phyloP scores from a whole-genome alignment of 495 filamentous ascomycete genomes.

The Cercophora scortea region DNA sequence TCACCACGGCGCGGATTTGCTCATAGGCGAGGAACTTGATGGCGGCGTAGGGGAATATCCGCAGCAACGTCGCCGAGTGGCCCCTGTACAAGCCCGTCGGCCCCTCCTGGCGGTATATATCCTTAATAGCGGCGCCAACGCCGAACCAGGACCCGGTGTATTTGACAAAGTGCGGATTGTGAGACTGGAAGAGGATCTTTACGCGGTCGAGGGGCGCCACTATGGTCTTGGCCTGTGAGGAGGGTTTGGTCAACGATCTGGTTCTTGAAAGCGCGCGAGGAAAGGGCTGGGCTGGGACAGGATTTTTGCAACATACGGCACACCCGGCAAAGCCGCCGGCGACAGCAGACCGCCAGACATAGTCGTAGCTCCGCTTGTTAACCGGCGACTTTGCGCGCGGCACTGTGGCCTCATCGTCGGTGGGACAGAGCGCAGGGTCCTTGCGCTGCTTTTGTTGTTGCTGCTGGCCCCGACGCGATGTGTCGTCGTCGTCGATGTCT shows the following conservation, averaged over 20 bases:
- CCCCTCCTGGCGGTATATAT: conserved; percentile 74
- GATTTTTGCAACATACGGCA: conserved; percentile 54
- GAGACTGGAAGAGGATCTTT: conserved; percentile 97
- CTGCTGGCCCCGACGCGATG: conserved; percentile 8
- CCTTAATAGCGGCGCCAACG: conserved; percentile 64
- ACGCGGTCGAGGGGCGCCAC: conserved; percentile 95
- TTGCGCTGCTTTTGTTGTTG: conserved; percentile 5
- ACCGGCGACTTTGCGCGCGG: conserved; percentile 21
- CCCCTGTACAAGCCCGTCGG: conserved; percentile 74
- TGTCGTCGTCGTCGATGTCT: conserved; percentile 6
- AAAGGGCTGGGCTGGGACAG: too few relatives aligned
- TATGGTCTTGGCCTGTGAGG: conserved; percentile 76
- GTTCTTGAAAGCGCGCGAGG: background rate
- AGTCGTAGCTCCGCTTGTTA: conserved; percentile 70
- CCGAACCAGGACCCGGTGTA: conserved; percentile 86
- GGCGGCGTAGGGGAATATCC: conserved; percentile 94
- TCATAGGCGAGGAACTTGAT: conserved; percentile 98
- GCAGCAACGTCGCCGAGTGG: conserved; percentile 86
- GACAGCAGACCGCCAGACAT: conserved; percentile 69
- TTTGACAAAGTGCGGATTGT: conserved; percentile 86
- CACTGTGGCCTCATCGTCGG: conserved; percentile 31
- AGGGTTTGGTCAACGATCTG: background rate
- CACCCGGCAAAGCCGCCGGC: conserved; percentile 87
- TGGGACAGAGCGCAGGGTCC: conserved; percentile 24
- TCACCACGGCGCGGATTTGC: conserved; percentile 74